Base-by-base conservation (phyloP, 768 basidiomycete genomes). In the Rhizopogon roseolus region DNA sequence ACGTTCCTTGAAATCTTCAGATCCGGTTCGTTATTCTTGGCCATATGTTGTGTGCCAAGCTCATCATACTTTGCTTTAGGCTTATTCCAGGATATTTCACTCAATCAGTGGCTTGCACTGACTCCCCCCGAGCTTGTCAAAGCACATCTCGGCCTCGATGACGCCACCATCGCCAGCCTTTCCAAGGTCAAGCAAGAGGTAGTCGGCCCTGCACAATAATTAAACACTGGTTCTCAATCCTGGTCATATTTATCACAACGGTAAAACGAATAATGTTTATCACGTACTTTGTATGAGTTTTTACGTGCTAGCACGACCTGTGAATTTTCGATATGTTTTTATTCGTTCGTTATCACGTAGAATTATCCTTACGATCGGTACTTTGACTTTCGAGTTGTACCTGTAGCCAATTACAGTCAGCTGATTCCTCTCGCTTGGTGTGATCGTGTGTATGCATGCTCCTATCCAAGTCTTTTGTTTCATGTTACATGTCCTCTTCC, bases 1-100 rank as follows among this genome's bases (percentile, higher is more conserved):
- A 72, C 67, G 55, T 81, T 79, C 62, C 71, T 88, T 6, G 84
- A 87, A 62, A 77, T 87, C n/a, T 81, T 85, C 64, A 78, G 74
- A 59, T 72, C 81, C 28, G 73, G 79, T 77, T 62, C 49, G 69
- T 49, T 44, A 48, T 61, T 61, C n/a, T 42, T 38, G 5, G 39
- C 45, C 6, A 55, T 32, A 28, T 48, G 46, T 19, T 34, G 9
- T 17, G 7, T 36, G 9, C 22, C 14, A 48, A 46, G 43, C 42
- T 42, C 11, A 46, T 11, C 19, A 4, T 37, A n/a, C 48, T n/a
- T 14, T 22, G 13, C 52, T 46, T 2, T 50, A 78, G 79, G 74
- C 55, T 56, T 70, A 50, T 80, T 76, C 62, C 76, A 84, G 63
- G 83, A 85, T 58, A 71, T 84, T 53, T 80, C 80, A 39, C 66